Conservation (phyloP, 2,329 filamentous ascomycete species). For the Fragosphaeria purpurea region DNA sequence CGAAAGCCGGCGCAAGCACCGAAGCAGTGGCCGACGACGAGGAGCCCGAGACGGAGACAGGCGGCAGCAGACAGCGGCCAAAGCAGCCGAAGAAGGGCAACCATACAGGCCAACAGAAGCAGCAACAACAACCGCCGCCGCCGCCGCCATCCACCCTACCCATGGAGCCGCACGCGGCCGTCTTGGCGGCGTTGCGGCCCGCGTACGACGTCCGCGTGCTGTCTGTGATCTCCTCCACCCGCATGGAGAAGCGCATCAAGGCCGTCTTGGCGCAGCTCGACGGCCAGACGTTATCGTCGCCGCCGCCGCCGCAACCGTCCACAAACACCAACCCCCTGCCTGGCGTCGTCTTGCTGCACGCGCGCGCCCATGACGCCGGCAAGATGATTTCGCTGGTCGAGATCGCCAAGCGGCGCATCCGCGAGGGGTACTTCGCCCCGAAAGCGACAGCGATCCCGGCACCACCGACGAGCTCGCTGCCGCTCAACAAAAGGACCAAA, state of each 20-base stretch:
- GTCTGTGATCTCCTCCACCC: constrained; percentile 49
- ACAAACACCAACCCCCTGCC: constrained; percentile 12
- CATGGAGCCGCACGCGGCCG: constrained; percentile 27
- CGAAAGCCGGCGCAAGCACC: background rate
- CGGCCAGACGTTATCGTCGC: constrained; percentile 11
- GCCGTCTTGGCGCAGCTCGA: constrained; percentile 35
- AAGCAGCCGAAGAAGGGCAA: constrained; percentile 21
- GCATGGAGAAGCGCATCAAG: constrained; percentile 45
- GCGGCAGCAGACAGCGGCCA: constrained; percentile 12
- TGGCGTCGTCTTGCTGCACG: constrained; percentile 38
- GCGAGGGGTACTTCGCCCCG: constrained; percentile 19
- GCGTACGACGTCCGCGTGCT: constrained; percentile 41
- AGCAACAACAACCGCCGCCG: constrained; percentile 11
- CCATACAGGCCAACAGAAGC: constrained; percentile 1
- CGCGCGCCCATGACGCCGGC: constrained; percentile 39
- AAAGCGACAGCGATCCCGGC: constrained; percentile 13
- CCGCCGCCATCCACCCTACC: constrained; percentile 12
- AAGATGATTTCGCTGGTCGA: constrained; percentile 63
- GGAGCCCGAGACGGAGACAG: background rate
- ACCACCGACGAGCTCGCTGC: constrained; percentile 6
- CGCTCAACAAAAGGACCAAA: constrained; percentile 11
- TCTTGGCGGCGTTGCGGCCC: constrained; percentile 32
- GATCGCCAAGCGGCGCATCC: constrained; percentile 49
- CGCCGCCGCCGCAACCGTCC: background rate
- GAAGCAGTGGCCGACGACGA: background rate